Conservation (phyloP, 78 protist species). For the slime mould (Dictyostelium discoideum) region dicty_2.7 NC_007088.5:2522501-2523000, state of each 20-base stretch:
- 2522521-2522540: conserved; percentile 28
- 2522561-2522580: conserved; percentile 54
- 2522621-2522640: background rate
- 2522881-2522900: conserved; percentile 33
- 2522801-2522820: conserved; percentile 20
- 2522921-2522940: conserved; percentile 32
- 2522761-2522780: background rate
- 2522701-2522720: background rate
- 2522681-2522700: conserved; percentile 57
- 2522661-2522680: conserved; percentile 64
- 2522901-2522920: conserved; percentile 64
- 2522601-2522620: conserved; percentile 7
- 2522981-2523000: background rate
- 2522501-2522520: background rate
- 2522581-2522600: conserved; percentile 2
- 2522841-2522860: conserved; percentile 74
- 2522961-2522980: conserved; percentile 25
- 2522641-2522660: conserved; percentile 3
- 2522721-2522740: conserved; percentile 25
- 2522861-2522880: conserved; percentile 14
- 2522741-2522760: background rate
- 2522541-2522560: conserved; percentile 37
- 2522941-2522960: conserved; percentile 24
- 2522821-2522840: background rate
- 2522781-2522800: conserved; percentile 25